Conservation (phyloP, 2,329 filamentous ascomycete species). For the Colletotrichum sansevieriae region DNA sequence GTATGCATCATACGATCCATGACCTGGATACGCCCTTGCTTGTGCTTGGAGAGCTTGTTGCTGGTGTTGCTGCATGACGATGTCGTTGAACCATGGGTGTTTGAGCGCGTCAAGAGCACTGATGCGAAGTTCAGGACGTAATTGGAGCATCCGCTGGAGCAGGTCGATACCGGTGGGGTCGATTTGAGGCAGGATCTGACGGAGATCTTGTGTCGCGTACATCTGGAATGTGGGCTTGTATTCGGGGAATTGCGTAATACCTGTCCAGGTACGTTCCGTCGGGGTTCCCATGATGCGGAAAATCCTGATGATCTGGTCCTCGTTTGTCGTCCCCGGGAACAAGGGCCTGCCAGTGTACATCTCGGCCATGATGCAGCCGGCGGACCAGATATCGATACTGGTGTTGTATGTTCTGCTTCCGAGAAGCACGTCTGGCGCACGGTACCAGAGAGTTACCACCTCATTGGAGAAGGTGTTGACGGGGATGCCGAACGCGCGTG, state of each 20-base stretch:
- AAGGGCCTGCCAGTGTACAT: slow-evolving; percentile 97
- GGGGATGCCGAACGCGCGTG: slow-evolving; percentile 94
- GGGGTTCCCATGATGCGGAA: slow-evolving; percentile 99
- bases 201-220: slow-evolving; percentile 91
- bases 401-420: slow-evolving; percentile 98
- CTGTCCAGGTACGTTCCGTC: slow-evolving; percentile 94
- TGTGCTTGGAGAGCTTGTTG: slow-evolving; percentile 60
- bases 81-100: slow-evolving; percentile 92
- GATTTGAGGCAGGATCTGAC: slow-evolving; percentile 89
- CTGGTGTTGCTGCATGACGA: slow-evolving; percentile 70
- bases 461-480: slow-evolving; percentile 99
- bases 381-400: slow-evolving; percentile 99
- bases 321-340: slow-evolving; percentile 97
- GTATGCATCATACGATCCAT: slow-evolving; percentile 47
- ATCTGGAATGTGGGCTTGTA: slow-evolving; percentile 97
- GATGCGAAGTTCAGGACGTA: slow-evolving; percentile 91
- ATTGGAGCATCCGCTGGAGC: slow-evolving; percentile 89
- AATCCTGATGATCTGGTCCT: slow-evolving; percentile 96
- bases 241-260: slow-evolving; percentile 94
- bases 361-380: slow-evolving; percentile 99
- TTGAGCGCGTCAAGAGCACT: slow-evolving; percentile 87
- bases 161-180: slow-evolving; percentile 89
- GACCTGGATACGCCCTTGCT: slow-evolving; percentile 55
- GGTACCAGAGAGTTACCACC: slow-evolving; percentile 97
- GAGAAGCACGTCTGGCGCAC: slow-evolving; percentile 93